These are phyloP conservation scores for Pleodorina starrii DNA, from an alignment of 139 green algal genomes.

Conservation along the genomic window DNA sequence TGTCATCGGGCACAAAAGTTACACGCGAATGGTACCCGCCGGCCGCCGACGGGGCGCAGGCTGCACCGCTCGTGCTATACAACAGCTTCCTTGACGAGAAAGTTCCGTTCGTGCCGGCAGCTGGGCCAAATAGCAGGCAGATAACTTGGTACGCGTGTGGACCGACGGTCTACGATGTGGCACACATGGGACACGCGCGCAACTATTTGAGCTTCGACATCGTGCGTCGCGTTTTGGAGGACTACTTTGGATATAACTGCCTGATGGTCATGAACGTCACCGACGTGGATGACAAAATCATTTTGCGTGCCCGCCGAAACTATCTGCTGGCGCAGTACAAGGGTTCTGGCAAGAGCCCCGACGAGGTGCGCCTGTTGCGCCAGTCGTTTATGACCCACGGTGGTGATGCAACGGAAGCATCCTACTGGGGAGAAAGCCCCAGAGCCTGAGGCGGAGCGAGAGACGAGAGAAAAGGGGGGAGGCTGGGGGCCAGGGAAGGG, in stretches of 20 bases:
- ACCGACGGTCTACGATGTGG: constrained; percentile 96
- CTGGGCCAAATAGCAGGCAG: constrained; percentile 74
- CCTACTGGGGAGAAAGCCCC: no score
- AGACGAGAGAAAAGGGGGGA: no score
- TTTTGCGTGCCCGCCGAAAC: constrained; percentile 90
- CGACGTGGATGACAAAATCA: constrained; percentile 99
- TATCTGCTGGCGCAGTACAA: constrained; percentile 88
- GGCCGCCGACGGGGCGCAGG: neutral
- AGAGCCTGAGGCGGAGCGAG: no score
- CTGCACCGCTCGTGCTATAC: constrained; percentile 74
- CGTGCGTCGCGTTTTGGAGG: constrained; percentile 94
- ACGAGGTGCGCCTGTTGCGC: no score
- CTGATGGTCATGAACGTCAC: constrained; percentile 99
- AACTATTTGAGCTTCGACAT: constrained; percentile 99
- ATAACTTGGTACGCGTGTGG: constrained; percentile 97
- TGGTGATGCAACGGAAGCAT: no score
- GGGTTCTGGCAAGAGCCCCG: neutral
- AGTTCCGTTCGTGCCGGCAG: constrained; percentile 84
- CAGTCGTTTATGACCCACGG: no score
- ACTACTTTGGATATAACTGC: constrained; percentile 97
- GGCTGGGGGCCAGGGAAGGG: no score
- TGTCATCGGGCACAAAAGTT: constrained; percentile 23
- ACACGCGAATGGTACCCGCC: constrained; percentile 60
- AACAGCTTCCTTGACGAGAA: constrained; percentile 93
- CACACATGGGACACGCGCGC: constrained; percentile 96